Base-by-base conservation (phyloP, 2,329 filamentous ascomycete genomes). In the Penicillium sumatraense region DNA sequence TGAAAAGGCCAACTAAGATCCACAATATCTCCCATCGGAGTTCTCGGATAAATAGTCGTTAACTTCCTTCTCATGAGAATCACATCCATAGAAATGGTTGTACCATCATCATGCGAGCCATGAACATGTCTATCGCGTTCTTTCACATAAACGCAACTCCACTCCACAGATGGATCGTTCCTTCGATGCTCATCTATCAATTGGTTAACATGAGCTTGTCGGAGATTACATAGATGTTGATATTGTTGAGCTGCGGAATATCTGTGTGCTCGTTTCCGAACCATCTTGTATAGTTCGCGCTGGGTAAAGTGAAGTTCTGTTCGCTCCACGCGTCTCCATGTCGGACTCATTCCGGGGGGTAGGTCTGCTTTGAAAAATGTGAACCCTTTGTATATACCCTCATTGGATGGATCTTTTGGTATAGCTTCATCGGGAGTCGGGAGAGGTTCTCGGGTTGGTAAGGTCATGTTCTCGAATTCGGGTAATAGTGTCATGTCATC, bases 111-210 rank as follows among this genome's bases (percentile, higher is more conserved):
- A 10, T 59, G 51, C 2, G 57, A 58, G 13, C 61, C 61, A 47
- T 64, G 65, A 44, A 62, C 56, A 2, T 58, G 49, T 36, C 64
- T 62, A 29, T 64, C 58, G 10, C 67, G 61, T 40, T 66, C 67
- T 42, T 69, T 66, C 33, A 70, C 62, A 55, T 72, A 74, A 24
- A 66, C 69, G 41, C 63, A 71, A 9, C 54, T 66, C 70, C 72
- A 75, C 53, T 71, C 63, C 51, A 58, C 5, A 53, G 50, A 29
- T 5, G 26, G 26, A 29, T 29, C 26, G 11, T 11, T 6, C 5
- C 5, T 6, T 36, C 62, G 67, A 31, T 67, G 67, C 26, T 71
- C 68, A 11, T 66, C 56, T 16, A 75, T 66, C 21, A 77, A 53
- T 14, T 61, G 55, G 14, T 71, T 65, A 38, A 77, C 67, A 53